Evolutionary conservation across 2,329 filamentous ascomycete genomes (phyloP).

Genomic region (Cercospora zeae-maydis): DNA sequence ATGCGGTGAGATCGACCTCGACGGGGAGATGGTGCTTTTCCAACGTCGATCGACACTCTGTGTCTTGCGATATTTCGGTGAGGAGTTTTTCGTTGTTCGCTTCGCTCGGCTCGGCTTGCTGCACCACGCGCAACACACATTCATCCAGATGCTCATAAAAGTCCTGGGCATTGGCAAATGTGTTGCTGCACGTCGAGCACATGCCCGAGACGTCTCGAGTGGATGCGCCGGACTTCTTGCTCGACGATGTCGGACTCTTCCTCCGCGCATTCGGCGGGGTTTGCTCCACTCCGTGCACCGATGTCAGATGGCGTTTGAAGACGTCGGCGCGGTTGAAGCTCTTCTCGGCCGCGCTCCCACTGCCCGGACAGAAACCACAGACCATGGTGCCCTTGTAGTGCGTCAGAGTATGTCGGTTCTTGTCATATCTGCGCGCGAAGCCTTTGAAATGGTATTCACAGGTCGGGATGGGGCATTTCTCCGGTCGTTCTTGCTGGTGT

Average conservation of each 20-base stretch:
- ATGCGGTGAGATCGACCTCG: slow-evolving; percentile 44
- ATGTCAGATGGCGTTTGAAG: slow-evolving; percentile 89
- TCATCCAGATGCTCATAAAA: slow-evolving; percentile 93
- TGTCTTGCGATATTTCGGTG: slow-evolving; percentile 58
- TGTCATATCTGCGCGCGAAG: slow-evolving; percentile 93
- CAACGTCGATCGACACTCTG: slow-evolving; percentile 55
- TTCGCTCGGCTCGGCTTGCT: slow-evolving; percentile 56
- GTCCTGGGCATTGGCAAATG: slow-evolving; percentile 83
- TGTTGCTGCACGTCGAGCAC: slow-evolving; percentile 86
- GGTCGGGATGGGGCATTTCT: slow-evolving; percentile 88
- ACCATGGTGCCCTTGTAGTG: slow-evolving; percentile 98
- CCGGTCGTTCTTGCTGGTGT: slow-evolving; percentile 82
- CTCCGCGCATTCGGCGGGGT: slow-evolving; percentile 87
- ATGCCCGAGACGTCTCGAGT: slow-evolving; percentile 75
- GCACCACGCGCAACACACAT: slow-evolving; percentile 62
- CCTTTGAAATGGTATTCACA: slow-evolving; percentile 92
- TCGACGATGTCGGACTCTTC: slow-evolving; percentile 52
- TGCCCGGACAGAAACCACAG: slow-evolving; percentile 88
- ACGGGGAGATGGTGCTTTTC: slow-evolving; percentile 55
- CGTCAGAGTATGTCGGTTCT: slow-evolving; percentile 88
- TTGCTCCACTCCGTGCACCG: slow-evolving; percentile 89
- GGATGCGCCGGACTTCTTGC: slow-evolving; percentile 67
- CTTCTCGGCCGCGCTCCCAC: slow-evolving; percentile 85
- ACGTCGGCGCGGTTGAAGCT: slow-evolving; percentile 94
- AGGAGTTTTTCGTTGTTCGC: slow-evolving; percentile 56